Conservation (phyloP, 306 rosid species). For the Dalbergia cultrata region DNA sequence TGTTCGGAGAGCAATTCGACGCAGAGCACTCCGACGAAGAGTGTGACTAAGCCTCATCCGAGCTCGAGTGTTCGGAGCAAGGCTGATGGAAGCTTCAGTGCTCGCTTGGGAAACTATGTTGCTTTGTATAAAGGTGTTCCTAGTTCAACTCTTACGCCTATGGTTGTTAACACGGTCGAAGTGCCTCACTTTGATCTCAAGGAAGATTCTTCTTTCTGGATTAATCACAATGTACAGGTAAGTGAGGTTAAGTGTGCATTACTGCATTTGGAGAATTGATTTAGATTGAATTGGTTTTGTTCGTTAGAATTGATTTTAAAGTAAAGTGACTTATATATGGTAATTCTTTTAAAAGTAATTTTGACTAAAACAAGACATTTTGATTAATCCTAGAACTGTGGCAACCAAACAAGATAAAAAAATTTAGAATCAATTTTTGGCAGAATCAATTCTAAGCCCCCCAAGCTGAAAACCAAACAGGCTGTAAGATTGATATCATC, state of each 20-base stretch:
- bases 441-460: too few relatives aligned
- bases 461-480: too few relatives aligned
- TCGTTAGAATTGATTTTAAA: too few relatives aligned
- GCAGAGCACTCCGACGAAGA: conserved; percentile 87
- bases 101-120: conserved; percentile 67
- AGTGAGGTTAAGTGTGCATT: conserved; percentile 37
- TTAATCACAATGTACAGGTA: conserved; percentile 97
- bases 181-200: conserved; percentile 98
- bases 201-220: conserved; percentile 96
- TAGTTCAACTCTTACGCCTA: conserved; percentile 53
- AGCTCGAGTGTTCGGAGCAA: conserved; percentile 68
- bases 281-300: too few relatives aligned
- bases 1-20: conserved; percentile 80
- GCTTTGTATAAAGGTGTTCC: conserved; percentile 84
- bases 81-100: conserved; percentile 67
- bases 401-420: too few relatives aligned
- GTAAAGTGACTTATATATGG: too few relatives aligned
- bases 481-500: background rate
- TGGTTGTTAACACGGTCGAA: conserved; percentile 78
- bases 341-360: too few relatives aligned
- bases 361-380: too few relatives aligned
- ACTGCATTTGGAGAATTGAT: too few relatives aligned
- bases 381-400: too few relatives aligned
- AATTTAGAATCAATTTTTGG: too few relatives aligned
- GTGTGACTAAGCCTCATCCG: conserved; percentile 79